These are phyloP conservation scores for Adansonia gregorii DNA, from an alignment of 441 rosid species.

Conservation along the genomic window DNA sequence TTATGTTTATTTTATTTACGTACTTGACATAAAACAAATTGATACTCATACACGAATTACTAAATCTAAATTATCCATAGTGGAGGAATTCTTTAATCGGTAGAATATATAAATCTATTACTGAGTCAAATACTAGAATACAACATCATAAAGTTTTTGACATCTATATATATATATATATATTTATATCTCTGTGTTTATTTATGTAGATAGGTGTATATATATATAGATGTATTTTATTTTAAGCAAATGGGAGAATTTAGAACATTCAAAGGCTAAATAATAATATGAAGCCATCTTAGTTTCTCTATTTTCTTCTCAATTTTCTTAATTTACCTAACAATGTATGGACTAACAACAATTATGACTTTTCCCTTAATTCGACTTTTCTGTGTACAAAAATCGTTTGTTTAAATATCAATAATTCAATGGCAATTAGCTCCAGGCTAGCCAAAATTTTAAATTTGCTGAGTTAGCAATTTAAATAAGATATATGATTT, in stretches of 20 bases:
- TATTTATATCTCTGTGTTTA: too few relatives aligned
- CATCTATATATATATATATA: too few relatives aligned
- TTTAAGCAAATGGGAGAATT: neutral
- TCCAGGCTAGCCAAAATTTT: neutral
- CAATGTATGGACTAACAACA: slow-evolving; percentile 5
- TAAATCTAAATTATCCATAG: too few relatives aligned
- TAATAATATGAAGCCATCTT: neutral
- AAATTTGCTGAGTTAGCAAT: neutral
- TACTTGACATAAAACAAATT: too few relatives aligned
- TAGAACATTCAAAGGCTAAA: neutral
- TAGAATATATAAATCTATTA: too few relatives aligned
- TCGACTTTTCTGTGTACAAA: neutral
- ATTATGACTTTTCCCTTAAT: neutral
- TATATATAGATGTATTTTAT: neutral
- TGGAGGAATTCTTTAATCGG: too few relatives aligned
- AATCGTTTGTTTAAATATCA: neutral
- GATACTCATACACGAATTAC: too few relatives aligned
- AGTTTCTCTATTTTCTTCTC: neutral
- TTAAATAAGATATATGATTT: neutral
- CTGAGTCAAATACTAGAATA: too few relatives aligned
- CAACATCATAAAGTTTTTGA: too few relatives aligned
- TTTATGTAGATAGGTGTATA: neutral
- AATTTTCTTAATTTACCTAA: slow-evolving; percentile 1
- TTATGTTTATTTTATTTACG: too few relatives aligned
- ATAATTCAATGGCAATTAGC: neutral